Conservation (phyloP, 2,329 filamentous ascomycete species). For the Colletotrichum trifolii region DNA sequence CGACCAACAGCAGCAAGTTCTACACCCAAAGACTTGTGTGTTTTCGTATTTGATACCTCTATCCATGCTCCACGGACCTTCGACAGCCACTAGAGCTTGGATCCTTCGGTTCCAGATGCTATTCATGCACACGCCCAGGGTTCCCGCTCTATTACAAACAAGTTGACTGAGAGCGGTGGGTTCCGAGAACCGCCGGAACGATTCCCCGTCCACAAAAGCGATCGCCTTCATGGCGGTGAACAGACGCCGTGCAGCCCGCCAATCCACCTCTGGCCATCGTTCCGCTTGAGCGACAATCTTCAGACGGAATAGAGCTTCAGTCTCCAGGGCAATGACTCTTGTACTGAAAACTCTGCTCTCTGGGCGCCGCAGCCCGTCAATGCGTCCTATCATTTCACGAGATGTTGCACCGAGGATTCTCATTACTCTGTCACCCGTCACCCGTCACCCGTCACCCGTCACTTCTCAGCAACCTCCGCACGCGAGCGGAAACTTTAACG, state of each 20-base stretch:
- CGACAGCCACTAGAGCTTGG: conserved; percentile 16
- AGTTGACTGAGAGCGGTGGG: conserved; percentile 29
- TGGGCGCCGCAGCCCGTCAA: conserved; percentile 19
- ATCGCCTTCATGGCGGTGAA: conserved; percentile 34
- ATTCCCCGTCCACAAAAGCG: conserved; percentile 33
- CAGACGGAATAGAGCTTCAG: conserved; percentile 20
- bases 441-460: conserved; percentile 31
- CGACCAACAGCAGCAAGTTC: not conserved
- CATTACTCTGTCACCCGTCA: conserved; percentile 21
- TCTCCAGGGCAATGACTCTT: conserved; percentile 35
- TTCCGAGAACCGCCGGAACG: conserved; percentile 28
- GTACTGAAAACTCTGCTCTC: conserved; percentile 31
- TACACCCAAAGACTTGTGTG: not conserved
- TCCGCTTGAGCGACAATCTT: conserved; percentile 19
- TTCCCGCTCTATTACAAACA: conserved; percentile 33
- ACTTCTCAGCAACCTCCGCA: conserved; percentile 31
- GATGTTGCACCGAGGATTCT: conserved; percentile 19
- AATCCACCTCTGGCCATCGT: conserved; percentile 32
- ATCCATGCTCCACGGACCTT: conserved; percentile 10
- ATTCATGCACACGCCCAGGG: conserved; percentile 32
- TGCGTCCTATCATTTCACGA: conserved; percentile 26
- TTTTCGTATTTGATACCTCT: conserved; percentile 12
- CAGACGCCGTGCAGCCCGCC: conserved; percentile 29
- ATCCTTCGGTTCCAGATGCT: conserved; percentile 24
- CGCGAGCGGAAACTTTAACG: conserved; percentile 30